Percentiles rank a stretch among this genome's conserved stretches.
Evolutionary conservation across 352 stramenopile genomes (phyloP).

Genomic region (Globisporangium sylvaticum): DNA sequence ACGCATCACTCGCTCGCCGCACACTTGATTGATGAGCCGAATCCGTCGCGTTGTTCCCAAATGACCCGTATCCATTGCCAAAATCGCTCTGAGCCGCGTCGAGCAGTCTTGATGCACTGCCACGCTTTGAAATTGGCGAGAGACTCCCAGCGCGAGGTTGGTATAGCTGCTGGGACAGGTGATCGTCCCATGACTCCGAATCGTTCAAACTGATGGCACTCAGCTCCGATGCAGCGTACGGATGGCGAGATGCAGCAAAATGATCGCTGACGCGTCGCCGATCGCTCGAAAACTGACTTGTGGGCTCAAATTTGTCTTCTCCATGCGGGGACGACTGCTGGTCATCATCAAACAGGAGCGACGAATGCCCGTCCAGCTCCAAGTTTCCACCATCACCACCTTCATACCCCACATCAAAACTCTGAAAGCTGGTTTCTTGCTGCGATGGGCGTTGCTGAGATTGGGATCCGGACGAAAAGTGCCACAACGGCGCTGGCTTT

Average conservation of each 20-base stretch:
- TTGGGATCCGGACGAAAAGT: slow-evolving; percentile 6
- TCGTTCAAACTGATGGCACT: slow-evolving; percentile 80
- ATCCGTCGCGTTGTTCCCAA: background rate
- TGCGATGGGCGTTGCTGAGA: background rate
- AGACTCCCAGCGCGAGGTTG: slow-evolving; percentile 3
- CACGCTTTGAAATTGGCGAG: slow-evolving; percentile 18
- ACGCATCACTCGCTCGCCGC: background rate
- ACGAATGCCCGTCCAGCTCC: slow-evolving; percentile 40
- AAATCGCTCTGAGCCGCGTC: background rate
- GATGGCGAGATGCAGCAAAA: slow-evolving; percentile 11
- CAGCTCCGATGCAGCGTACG: slow-evolving; percentile 38
- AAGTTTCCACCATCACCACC: slow-evolving; percentile 23
- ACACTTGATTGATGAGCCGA: background rate
- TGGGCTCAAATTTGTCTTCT: slow-evolving; percentile 17
- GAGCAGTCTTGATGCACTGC: slow-evolving; percentile 4
- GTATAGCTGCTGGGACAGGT: slow-evolving; percentile 33
- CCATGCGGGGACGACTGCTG: background rate
- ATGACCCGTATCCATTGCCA: slow-evolving; percentile 1
- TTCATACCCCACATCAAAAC: background rate
- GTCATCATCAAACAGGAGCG: slow-evolving; percentile 34
- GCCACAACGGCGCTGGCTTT: background rate
- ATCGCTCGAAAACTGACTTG: slow-evolving; percentile 11
- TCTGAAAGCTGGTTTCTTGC: background rate
- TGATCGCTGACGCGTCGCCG: slow-evolving; percentile 17
- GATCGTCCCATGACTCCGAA: slow-evolving; percentile 70